phyloP scores from a whole-genome alignment of 1,284 basidiomycete species.

The Melanopsichium pennsylvanicum region DNA sequence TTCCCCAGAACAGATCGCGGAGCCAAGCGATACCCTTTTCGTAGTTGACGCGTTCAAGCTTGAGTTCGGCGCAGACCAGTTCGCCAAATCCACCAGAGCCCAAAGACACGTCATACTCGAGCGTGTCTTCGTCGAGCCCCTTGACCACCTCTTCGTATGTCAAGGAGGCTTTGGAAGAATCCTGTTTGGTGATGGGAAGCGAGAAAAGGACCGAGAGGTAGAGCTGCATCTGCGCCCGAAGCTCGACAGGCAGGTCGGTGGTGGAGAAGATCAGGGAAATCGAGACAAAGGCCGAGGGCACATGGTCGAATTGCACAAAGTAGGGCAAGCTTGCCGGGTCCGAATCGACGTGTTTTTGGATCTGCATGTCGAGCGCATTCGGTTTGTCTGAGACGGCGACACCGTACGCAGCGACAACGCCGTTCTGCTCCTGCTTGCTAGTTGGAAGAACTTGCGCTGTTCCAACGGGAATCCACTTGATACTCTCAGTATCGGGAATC shows the following conservation, averaged over 20 bases:
- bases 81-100: constrained; percentile 76
- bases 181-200: constrained; percentile 78
- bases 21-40: constrained; percentile 86
- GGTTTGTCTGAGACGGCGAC: constrained; percentile 44
- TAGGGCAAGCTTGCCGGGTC: constrained; percentile 80
- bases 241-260: constrained; percentile 50
- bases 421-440: not conserved
- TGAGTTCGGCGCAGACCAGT: constrained; percentile 76
- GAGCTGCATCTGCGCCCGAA: constrained; percentile 75
- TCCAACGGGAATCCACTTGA: constrained; percentile 93
- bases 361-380: constrained; percentile 49
- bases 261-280: constrained; percentile 77
- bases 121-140: constrained; percentile 87
- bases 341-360: constrained; percentile 75
- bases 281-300: constrained; percentile 82
- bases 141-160: constrained; percentile 90
- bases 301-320: constrained; percentile 82
- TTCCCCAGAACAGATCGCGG: constrained; percentile 83
- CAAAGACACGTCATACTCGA: constrained; percentile 80
- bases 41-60: constrained; percentile 81
- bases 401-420: constrained; percentile 18
- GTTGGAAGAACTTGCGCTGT: constrained; percentile 67
- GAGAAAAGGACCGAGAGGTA: constrained; percentile 89
- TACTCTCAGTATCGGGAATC: constrained; percentile 73
- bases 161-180: constrained; percentile 73